Base-by-base conservation (phyloP, 2,329 filamentous ascomycete species). In the Thelonectria blattea region DNA sequence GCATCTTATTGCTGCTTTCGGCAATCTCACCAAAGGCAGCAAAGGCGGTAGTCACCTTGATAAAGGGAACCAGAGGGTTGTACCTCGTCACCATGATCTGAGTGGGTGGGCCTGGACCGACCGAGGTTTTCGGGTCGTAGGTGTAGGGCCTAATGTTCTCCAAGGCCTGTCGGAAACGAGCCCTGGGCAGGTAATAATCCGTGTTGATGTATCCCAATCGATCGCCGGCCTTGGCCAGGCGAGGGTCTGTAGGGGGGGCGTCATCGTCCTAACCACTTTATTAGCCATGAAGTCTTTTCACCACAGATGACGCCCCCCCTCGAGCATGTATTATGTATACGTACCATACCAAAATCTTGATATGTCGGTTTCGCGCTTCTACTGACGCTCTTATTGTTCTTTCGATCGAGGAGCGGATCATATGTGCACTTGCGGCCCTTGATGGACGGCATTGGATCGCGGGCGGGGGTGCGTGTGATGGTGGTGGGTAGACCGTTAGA, bases 41-140 rank as follows among this genome's bases (percentile, higher is more conserved):
- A 73, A 96, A 96, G 55, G 91, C 85, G 47, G 89, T 86, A 17
- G 85, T 86, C 52, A 97, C 84, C 69, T 92, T 91, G 56, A 87
- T 85, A 69, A 96, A 91, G 12, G 92, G 86, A 42, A 91, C 89
- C 65, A 98, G 81, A 7, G 94, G 93, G 75, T 98, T 95, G 74
- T 97, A 97, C n/a, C 93, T 92, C n/a, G 89, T 93, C 18, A 97
- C 92, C 4, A 98, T 89, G 50, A 99, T 88, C 74, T 97, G 92
- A 2, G 91, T 92, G 2, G 95, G 92, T 14, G 94, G 94, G 0
- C 92, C 92, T 22, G 93, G 92, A 0, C 93, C 94, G 68, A 96
- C 87, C 2, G 94, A 96, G 5, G 92, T 92, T 69, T 87, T 88
- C 5, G 88, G 79, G 73, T 98, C 93, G 76, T 92, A 95, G 24